phyloP scores from a whole-genome alignment of 805 yeast species.

The Phaffomyces antillensis region DNA sequence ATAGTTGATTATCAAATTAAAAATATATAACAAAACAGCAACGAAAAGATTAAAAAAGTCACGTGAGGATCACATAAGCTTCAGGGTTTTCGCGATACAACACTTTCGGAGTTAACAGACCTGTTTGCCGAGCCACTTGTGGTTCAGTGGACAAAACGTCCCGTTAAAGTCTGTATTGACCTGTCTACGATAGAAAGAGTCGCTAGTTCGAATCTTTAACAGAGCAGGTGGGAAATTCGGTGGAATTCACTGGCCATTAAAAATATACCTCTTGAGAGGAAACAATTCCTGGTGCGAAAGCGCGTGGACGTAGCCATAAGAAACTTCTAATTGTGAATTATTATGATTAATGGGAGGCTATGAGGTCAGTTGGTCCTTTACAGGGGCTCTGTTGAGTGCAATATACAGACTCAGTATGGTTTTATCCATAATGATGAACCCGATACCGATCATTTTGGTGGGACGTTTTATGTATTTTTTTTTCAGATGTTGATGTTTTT shows the following conservation, averaged over 20 bases:
- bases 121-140: conserved; percentile 8
- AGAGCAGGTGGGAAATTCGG: conserved; percentile 56
- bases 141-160: conserved; percentile 20
- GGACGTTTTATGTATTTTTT: conserved; percentile 26
- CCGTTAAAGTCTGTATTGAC: conserved; percentile 25
- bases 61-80: not conserved
- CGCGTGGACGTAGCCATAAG: conserved; percentile 54
- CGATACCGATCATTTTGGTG: conserved; percentile 58
- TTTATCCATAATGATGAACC: conserved; percentile 28
- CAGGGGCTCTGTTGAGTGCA: conserved; percentile 47
- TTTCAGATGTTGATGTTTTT: not conserved
- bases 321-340: conserved; percentile 22
- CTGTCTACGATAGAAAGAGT: conserved; percentile 20
- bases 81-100: not conserved
- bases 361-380: conserved; percentile 46
- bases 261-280: conserved; percentile 43
- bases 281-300: conserved; percentile 41
- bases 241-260: conserved; percentile 44
- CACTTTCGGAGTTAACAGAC: not conserved
- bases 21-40: no score
- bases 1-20: no score
- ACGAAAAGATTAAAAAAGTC: no score
- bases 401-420: conserved; percentile 39
- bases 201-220: not conserved
- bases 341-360: conserved; percentile 41